Evolutionary conservation across 2,329 filamentous ascomycete genomes (phyloP).

Genomic region (Eutypa lata): DNA sequence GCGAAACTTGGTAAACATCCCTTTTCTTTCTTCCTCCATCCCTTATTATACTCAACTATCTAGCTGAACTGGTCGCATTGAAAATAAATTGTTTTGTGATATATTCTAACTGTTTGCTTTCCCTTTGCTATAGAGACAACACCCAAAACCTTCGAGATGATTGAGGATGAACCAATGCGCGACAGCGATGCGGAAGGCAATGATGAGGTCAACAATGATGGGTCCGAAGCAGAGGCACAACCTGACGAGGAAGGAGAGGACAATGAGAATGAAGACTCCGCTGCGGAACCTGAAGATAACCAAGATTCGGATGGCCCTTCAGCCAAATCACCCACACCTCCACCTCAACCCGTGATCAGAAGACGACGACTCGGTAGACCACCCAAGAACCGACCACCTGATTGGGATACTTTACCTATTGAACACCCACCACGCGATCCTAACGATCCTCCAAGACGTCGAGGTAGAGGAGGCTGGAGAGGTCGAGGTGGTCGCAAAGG

Average conservation of each 20-base stretch:
- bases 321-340: constrained; percentile 50
- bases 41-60: no score
- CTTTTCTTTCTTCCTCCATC: not conserved
- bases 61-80: no score
- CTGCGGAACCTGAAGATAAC: constrained; percentile 27
- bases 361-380: constrained; percentile 80
- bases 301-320: constrained; percentile 35
- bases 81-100: no score
- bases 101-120: not conserved
- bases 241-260: constrained; percentile 37
- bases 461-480: constrained; percentile 69
- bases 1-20: constrained; percentile 36
- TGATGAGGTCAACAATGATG: constrained; percentile 24
- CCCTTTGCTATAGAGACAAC: constrained; percentile 40
- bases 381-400: constrained; percentile 78
- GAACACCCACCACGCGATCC: constrained; percentile 52
- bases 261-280: constrained; percentile 37
- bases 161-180: constrained; percentile 48
- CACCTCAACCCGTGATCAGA: constrained; percentile 62
- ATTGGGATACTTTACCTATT: constrained; percentile 65
- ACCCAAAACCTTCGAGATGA: constrained; percentile 46
- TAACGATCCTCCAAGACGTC: constrained; percentile 57
- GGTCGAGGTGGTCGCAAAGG: constrained; percentile 64
- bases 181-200: constrained; percentile 43
- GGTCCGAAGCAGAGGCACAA: constrained; percentile 23